Conservation (phyloP, 1,284 basidiomycete species). For the Moesziomyces sp. region DNA sequence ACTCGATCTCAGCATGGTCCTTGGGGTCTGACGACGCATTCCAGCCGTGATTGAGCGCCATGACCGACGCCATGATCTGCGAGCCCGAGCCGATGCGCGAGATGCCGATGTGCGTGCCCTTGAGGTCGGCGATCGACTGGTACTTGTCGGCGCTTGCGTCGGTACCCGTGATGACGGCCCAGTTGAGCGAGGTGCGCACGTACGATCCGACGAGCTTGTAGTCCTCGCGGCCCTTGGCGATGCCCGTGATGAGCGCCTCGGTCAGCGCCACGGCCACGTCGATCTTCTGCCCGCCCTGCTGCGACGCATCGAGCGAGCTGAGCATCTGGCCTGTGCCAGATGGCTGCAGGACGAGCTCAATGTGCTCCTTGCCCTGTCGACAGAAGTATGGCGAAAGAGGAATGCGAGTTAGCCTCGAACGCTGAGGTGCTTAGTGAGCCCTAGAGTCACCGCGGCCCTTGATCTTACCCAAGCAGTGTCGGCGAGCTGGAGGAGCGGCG, state of each 20-base stretch:
- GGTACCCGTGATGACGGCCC: conserved; percentile 87
- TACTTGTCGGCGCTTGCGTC: conserved; percentile 72
- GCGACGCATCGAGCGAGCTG: conserved; percentile 49
- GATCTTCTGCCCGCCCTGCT: conserved; percentile 51
- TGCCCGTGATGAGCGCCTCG: conserved; percentile 90
- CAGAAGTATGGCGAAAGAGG: neutral
- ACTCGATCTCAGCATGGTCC: conserved; percentile 36
- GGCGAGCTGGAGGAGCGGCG: conserved; percentile 57
- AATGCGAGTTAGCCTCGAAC: no score
- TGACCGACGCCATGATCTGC: conserved; percentile 94
- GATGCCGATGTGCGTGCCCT: conserved; percentile 86
- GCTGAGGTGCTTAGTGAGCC: no score
- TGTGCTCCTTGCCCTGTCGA: conserved; percentile 43
- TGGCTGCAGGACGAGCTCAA: conserved; percentile 59
- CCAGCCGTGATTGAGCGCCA: conserved; percentile 78
- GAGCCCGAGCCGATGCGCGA: conserved; percentile 87
- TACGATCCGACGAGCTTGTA: conserved; percentile 95
- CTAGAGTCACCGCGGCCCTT: neutral
- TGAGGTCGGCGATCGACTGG: conserved; percentile 79
- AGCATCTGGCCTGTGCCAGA: conserved; percentile 66
- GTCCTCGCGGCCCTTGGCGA: conserved; percentile 80
- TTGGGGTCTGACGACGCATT: conserved; percentile 19
- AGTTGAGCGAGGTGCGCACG: conserved; percentile 72
- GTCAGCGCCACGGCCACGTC: conserved; percentile 80
- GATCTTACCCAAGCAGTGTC: conserved; percentile 51